Base-by-base conservation (phyloP, 305 asterid species). In the Caryopteris hybrid region DNA sequence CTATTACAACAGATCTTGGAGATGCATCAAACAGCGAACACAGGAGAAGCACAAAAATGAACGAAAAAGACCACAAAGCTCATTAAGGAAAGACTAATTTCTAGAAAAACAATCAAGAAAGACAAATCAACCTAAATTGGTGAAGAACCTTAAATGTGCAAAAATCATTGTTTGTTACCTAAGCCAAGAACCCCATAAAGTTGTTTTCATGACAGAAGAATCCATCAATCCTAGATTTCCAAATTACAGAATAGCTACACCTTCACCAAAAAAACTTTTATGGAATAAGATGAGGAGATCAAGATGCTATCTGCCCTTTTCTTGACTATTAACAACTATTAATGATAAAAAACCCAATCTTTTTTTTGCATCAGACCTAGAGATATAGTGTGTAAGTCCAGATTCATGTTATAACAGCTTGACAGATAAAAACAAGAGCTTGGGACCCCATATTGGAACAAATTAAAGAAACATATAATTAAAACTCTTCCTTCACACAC, bases 1-100 rank as follows among this genome's bases (percentile, higher is more conserved):
- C 68, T 62, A 68, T 69, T 48, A 23, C 29, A 73, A 41, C 82
- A 84, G 87, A 88, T 86, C 88, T 84, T 66, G 45, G 61, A 57
- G 52, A 31, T 51, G 72, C 80, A 50, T 61, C 76, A 72, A 70
- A 78, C 72, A 64, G 65, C 65, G 39, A 62, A 70, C 68, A 60
- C 51, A 66, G 17, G 27, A 23, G 33, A 18, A 18, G 7, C 31
- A 47, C 63, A 52, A 33, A 42, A 60, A 51, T 17, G 42, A 20
- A 41, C 13, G 25, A 71, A 42, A 81, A 67, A 16, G 13, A 8
- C 3, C 77, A 74, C 53, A 76, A 54, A 69, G 41, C 41, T 54
- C 51, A 36, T 36, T 6, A 36, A 36, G 41, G 68, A 64, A 70
- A 77, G 54, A 11, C 34, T 36, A 20, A 36, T 6, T 6, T 61